Evolutionary conservation across 257 asterid species (phyloP), one percentile per base, ranked within the genome.

Genomic region (Verbena officinalis): DNA sequence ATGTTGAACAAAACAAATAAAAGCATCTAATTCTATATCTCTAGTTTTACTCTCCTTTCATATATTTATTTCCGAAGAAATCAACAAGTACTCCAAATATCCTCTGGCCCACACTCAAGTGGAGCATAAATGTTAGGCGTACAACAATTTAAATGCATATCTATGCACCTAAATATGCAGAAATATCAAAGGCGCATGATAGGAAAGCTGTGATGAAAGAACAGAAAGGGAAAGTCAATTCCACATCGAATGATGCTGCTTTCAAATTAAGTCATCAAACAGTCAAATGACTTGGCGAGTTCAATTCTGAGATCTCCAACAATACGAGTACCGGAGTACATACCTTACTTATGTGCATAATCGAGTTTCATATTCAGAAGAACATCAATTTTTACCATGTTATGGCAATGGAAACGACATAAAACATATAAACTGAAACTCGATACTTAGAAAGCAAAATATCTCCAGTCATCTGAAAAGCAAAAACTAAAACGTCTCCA

Each of bases 281-380:
- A 20, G 11, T 48, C 34, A 63, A 57, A 44, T 7, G 14, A 63
- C 61, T 13, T 20, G 9, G 40, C 7, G 51, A 63, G 9, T 43
- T 21, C 45, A 30, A 20, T 55, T n/a, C 44, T 15, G 22, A 61
- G 68, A 55, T 54, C 22, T 49, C 30, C 43, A 65, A 46, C 53
- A 34, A 49, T 57, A 55, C 44, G 42, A 58, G 23, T n/a, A n/a
- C n/a, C n/a, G n/a, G n/a, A n/a, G n/a, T 23, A 51, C 34, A 36
- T 13, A 71, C 50, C 30, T 5, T n/a, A 9, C 14, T 20, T 33
- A n/a, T n/a, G 56, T 17, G 54, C 10, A 42, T 11, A 20, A 59
- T 54, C 21, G 62, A 33, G 52, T 55, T 54, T 56, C 59, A 16
- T 14, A 33, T 50, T 16, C 51, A 77, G 70, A 59, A 10, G 56